Conservation (phyloP, 2,329 filamentous ascomycete species). For the Chaetomiaceae sp. region DNA sequence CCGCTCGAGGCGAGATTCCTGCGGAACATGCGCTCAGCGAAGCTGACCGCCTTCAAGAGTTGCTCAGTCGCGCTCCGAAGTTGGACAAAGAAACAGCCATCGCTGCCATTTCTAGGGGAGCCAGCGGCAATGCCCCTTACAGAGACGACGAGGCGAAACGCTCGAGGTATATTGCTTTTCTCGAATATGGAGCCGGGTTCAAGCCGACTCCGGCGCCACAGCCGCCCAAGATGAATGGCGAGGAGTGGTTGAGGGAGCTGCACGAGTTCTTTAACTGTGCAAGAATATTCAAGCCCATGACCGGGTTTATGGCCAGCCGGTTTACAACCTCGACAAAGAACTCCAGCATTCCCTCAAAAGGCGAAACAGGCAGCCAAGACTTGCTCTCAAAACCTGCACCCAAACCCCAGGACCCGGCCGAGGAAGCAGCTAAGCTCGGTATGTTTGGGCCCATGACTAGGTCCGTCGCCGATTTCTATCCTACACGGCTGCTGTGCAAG, state of each 20-base stretch:
- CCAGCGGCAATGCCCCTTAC: slow-evolving; percentile 71
- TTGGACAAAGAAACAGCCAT: slow-evolving; percentile 64
- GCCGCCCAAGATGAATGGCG: slow-evolving; percentile 44
- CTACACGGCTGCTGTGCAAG: slow-evolving; percentile 84
- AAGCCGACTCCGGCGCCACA: slow-evolving; percentile 51
- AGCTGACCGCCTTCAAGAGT: slow-evolving; percentile 56
- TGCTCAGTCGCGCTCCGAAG: slow-evolving; percentile 57
- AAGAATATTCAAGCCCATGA: slow-evolving; percentile 82
- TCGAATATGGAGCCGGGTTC: slow-evolving; percentile 70
- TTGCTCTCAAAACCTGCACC: slow-evolving; percentile 45
- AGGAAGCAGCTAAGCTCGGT: slow-evolving; percentile 79
- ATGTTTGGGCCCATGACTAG: slow-evolving; percentile 93
- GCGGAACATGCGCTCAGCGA: slow-evolving; percentile 58
- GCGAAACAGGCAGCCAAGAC: slow-evolving; percentile 23
- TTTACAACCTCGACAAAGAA: slow-evolving; percentile 69
- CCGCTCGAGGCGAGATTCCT: slow-evolving; percentile 70
- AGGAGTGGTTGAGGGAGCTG: slow-evolving; percentile 78
- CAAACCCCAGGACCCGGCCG: slow-evolving; percentile 70
- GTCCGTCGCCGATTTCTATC: slow-evolving; percentile 66
- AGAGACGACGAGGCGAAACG: slow-evolving; percentile 76
- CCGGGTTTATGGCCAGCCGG: slow-evolving; percentile 85
- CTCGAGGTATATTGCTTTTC: slow-evolving; percentile 72
- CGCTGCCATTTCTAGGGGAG: slow-evolving; percentile 63
- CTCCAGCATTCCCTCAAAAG: slow-evolving; percentile 22
- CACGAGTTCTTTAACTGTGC: slow-evolving; percentile 65